Base-by-base conservation (phyloP, 1,284 basidiomycete species). In the Apiotrichum akiyoshidainum region DNA sequence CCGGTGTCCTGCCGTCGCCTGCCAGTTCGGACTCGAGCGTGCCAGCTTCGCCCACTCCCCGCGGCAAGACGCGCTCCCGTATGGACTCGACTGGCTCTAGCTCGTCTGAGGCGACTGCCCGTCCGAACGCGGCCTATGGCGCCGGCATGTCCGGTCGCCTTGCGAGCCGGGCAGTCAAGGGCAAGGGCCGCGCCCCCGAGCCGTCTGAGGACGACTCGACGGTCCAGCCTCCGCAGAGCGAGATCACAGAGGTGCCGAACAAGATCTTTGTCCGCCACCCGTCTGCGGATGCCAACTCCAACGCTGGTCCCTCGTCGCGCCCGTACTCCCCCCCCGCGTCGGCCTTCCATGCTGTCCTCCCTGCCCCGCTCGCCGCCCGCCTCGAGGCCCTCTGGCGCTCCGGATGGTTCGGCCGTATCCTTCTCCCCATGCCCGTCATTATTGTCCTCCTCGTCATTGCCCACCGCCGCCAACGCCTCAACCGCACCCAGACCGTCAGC, bases 1-100 rank as follows among this genome's bases (percentile, higher is more conserved):
- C 62, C 22, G 57, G 60, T 14, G 44, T 64, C 49, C 60, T 69
- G 14, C 67, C 68, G 6, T 68, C 68, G 8, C 68, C 70, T 5
- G 58, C 63, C 3, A 59, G 59, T 21, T 70, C 68, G 64, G 17
- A 50, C 39, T 33, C 31, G 14, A 52, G 48, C 44, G 22, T 57
- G 13, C 41, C 50, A 2, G 39, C 44, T 0, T 50, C 57, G 35
- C 45, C 45, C n/a, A 59, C 55, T 11, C 48, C 21, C 8, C 37
- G 37, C 42, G 52, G 46, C 41, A 51, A 46, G 21, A 35, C 35
- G 14, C 57, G 61, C 17, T 46, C 54, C 1, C 57, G 61, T 6
- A 16, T 54, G 9, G 33, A 49, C 35, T 50, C 52, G 5, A 48
- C 50, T 2, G 39, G 42, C 19, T 48, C 54, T 17, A 45, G 46